Percentiles rank a stretch among this genome's conserved stretches.
phyloP scores from a whole-genome alignment of 306 rosid genomes.

The Vigna trinervia region DNA sequence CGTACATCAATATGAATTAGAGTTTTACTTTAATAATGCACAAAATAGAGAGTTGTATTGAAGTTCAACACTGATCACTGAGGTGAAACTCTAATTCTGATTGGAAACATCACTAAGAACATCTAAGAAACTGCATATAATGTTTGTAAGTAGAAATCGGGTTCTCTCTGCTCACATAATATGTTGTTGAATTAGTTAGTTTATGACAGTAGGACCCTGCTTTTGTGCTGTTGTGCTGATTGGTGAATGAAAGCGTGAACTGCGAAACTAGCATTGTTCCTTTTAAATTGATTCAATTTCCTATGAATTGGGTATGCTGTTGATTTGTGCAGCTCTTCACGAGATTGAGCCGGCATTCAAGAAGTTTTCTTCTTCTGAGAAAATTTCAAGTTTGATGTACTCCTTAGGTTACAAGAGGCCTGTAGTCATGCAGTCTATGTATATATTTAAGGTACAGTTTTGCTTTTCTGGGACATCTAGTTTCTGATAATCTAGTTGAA shows the following conservation, averaged over 20 bases:
- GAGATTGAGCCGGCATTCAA: constrained; percentile 84
- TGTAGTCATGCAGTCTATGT: constrained; percentile 85
- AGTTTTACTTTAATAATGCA: not conserved
- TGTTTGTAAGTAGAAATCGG: not conserved
- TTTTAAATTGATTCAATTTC: constrained; percentile 21
- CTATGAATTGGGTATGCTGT: constrained; percentile 27
- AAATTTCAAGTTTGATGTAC: constrained; percentile 62
- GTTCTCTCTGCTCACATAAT: not conserved
- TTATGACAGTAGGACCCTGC: constrained; percentile 1
- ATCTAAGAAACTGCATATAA: not conserved
- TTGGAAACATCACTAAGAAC: not conserved
- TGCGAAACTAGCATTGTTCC: constrained; percentile 7
- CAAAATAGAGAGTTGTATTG: not conserved
- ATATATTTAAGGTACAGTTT: constrained; percentile 85
- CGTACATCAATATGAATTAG: not conserved
- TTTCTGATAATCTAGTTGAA: constrained; percentile 31
- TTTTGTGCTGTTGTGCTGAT: constrained; percentile 15
- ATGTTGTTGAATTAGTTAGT: not conserved
- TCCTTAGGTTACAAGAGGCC: constrained; percentile 91
- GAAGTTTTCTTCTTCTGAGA: constrained; percentile 74
- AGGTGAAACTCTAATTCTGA: not conserved
- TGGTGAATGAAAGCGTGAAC: constrained; percentile 33
- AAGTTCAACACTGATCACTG: too few relatives aligned
- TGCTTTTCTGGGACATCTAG: constrained; percentile 1
- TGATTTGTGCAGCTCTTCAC: constrained; percentile 73